Evolutionary conservation across 75 land plant species (phyloP), one percentile per base, ranked within the genome.

Genomic region (Pinus tabuliformis): DNA sequence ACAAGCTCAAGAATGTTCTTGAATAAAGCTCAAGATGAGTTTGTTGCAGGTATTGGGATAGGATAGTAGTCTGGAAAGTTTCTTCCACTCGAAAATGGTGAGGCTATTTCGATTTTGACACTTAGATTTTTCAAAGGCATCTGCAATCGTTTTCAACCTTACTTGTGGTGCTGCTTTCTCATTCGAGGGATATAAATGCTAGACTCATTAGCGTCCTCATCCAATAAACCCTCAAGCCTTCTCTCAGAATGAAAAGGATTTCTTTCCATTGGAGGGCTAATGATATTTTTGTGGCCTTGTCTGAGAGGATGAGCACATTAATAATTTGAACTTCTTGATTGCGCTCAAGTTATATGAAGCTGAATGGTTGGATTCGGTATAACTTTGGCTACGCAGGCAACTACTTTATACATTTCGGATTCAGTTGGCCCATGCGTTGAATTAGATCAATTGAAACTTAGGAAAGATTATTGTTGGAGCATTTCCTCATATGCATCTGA

Each of bases 271-370:
- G 26, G 26, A 26, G 26, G 26, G 26, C 26, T 26, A 26, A 26
- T 26, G 26, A 26, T 26, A 26, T 26, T 26, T 26, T 26, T 26
- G 26, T 26, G 26, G 26, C 26, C 91, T 96, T 66, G 98, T 96
- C 72, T 88, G 99, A 88, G 99, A 96, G 76, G 99, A 96, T 81
- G 99, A 96, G 62, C 90, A 95, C 20, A 96, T 96, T 68, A 94
- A 93, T 78, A 98, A 96, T 85, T 80, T 96, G 82, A 96, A 96
- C 79, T 96, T 96, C 73, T 85, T 96, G 49, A 96, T 96, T 88
- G 99, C 97, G 45, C 99, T 98, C 1, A 96, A 96, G 78, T 75
- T 96, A 80, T 96, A 96, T 72, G 99, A 96, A 83, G 99, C 99
- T n/a, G 94, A 96, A 74, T 96, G 99, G 99, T 79, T 96, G 88